Base-by-base conservation (phyloP, 768 basidiomycete genomes). In the Xerocomus potaroensis region DNA sequence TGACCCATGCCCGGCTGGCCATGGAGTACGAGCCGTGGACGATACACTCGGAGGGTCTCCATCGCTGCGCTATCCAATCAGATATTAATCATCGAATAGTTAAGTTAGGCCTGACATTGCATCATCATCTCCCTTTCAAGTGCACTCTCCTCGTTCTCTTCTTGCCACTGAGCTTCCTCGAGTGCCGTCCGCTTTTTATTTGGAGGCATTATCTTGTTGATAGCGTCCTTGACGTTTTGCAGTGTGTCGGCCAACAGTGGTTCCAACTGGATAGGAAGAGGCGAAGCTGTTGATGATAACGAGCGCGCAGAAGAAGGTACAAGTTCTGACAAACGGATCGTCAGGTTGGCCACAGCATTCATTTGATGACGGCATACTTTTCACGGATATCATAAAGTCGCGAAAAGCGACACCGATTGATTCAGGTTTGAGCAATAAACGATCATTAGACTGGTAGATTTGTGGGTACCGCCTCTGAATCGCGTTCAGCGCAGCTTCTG, bases 371-470 rank as follows among this genome's bases (percentile, higher is more conserved):
- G 9, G 23, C 84, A 43, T 58, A 96, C 95, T 95, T 68, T 96
- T 92, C 47, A 96, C 81, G 2, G 95, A 91, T 58, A 95, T 87
- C 91, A 97, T 91, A 62, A 99, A 99, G 64, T 99, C 96, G 32
- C 90, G 76, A 41, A 96, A 73, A 27, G 84, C 80, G 15, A 97
- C 81, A 26, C 75, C 74, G 51, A 98, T 96, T 2, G 84, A 83
- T 58, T 90, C 87, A 7, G 94, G 88, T 53, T 90, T 80, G 45
- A 98, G 73, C 40, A 92, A 61, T 2, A 97, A 70, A 9, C 96
- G 76, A 51, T 98, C 93, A 26, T 76, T 80, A 5, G 90, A 87
- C 68, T 90, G 87, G 74, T 99, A 99, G 37, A 98, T 93, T 64
- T 99, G 96, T 0, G 96, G 96, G 65, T 99, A 99, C 45, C 87